phyloP scores from a whole-genome alignment of 2,329 filamentous ascomycete genomes.

The Arthrobotrys conoides region DNA sequence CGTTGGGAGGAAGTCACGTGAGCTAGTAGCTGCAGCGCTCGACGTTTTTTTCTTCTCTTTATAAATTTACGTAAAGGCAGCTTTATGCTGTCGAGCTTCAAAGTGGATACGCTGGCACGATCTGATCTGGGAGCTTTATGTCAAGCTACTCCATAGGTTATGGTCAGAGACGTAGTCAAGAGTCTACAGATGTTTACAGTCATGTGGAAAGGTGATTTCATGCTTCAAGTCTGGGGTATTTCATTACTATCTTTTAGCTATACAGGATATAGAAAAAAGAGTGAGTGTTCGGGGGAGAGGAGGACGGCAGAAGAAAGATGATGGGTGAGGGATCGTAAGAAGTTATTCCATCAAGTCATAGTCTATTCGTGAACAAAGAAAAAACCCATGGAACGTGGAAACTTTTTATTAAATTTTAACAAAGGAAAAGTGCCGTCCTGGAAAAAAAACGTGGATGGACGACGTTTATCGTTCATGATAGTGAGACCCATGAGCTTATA shows the following conservation, averaged over 20 bases:
- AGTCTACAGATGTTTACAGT: conserved; percentile 11
- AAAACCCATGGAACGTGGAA: conserved; percentile 51
- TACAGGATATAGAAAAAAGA: conserved; percentile 46
- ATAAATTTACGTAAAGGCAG: neutral
- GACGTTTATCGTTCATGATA: conserved; percentile 28
- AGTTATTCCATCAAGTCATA: conserved; percentile 59
- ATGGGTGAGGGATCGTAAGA: conserved; percentile 14
- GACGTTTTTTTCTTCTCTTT: too few relatives aligned
- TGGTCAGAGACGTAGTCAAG: neutral
- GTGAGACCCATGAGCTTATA: conserved; percentile 51
- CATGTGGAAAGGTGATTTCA: conserved; percentile 6
- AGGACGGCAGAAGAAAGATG: too few relatives aligned
- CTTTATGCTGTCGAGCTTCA: neutral
- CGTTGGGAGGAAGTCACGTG: conserved; percentile 36
- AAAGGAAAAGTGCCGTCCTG: conserved; percentile 45
- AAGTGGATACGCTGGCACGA: conserved; percentile 14
- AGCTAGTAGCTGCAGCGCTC: neutral
- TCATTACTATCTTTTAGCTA: conserved; percentile 50
- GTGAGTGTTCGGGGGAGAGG: conserved; percentile 3
- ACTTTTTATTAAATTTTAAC: conserved; percentile 47
- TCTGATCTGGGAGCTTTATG: conserved; percentile 7
- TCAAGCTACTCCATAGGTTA: neutral
- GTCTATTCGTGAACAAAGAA: conserved; percentile 60
- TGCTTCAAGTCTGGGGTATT: conserved; percentile 53
- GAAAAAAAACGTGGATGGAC: conserved; percentile 20